Percentiles rank a stretch among this genome's conserved stretches.
Conservation (phyloP, 2,329 filamentous ascomycete species). For the Mollisia scopiformis region DNA sequence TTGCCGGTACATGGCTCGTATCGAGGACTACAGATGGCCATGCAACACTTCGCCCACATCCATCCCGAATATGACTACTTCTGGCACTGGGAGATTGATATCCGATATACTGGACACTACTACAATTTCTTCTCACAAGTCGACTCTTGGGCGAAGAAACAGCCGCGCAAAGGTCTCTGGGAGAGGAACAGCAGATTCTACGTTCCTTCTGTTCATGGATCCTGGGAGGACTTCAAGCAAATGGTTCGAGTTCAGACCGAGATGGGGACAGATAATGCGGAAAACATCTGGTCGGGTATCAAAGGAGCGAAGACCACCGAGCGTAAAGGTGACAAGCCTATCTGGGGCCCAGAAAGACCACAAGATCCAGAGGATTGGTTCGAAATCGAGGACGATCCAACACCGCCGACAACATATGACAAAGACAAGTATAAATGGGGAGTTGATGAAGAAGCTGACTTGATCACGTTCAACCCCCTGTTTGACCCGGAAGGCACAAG, state of each 20-base stretch:
- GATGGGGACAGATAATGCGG: slow-evolving; percentile 64
- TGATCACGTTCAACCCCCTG: slow-evolving; percentile 89
- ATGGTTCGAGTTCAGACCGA: slow-evolving; percentile 78
- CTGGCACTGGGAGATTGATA: slow-evolving; percentile 97
- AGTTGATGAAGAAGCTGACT: slow-evolving; percentile 85
- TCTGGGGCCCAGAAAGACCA: slow-evolving; percentile 85
- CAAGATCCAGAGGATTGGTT: slow-evolving; percentile 71
- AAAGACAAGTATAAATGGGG: slow-evolving; percentile 87
- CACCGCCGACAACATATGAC: slow-evolving; percentile 72
- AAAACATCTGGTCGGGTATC: slow-evolving; percentile 66
- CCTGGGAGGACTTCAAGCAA: slow-evolving; percentile 79
- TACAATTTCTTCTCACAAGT: slow-evolving; percentile 74
- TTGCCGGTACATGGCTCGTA: slow-evolving; percentile 91
- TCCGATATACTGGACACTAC: slow-evolving; percentile 87
- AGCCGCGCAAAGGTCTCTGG: slow-evolving; percentile 81
- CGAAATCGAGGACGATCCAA: slow-evolving; percentile 71
- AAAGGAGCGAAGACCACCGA: slow-evolving; percentile 39
- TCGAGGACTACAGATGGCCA: slow-evolving; percentile 88
- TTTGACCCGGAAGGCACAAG: slow-evolving; percentile 88
- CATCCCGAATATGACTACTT: slow-evolving; percentile 90
- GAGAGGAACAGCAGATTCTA: slow-evolving; percentile 81
- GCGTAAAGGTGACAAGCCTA: slow-evolving; percentile 57
- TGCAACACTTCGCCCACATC: slow-evolving; percentile 88
- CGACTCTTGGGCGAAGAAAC: slow-evolving; percentile 68
- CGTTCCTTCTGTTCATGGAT: slow-evolving; percentile 73